phyloP scores from a whole-genome alignment of 2,329 filamentous ascomycete species.

The Fusarium pseudonygamai region DNA sequence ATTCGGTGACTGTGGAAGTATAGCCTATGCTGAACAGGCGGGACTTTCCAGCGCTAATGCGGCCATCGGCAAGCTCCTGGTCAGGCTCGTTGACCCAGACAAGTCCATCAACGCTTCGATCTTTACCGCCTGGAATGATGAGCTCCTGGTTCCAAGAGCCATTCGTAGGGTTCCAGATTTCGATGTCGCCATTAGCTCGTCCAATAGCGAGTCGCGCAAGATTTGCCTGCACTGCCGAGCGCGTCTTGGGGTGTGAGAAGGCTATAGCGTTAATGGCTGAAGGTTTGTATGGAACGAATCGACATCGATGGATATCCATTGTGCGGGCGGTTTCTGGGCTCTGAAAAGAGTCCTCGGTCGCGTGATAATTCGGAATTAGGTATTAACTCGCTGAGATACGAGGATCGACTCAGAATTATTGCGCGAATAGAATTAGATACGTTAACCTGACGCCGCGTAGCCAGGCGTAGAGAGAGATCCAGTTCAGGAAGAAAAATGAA shows the following conservation, averaged over 20 bases:
- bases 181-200: constrained; percentile 93
- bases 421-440: background rate
- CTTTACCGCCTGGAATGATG: constrained; percentile 82
- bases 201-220: constrained; percentile 84
- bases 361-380: background rate
- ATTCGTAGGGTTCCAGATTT: constrained; percentile 92
- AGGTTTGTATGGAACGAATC: constrained; percentile 92
- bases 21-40: constrained; percentile 97
- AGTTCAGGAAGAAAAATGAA: constrained; percentile 46
- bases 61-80: constrained; percentile 70
- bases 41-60: constrained; percentile 73
- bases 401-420: background rate
- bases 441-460: constrained; percentile 40
- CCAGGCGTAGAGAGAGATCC: constrained; percentile 40
- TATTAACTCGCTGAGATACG: background rate
- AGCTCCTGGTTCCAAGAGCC: constrained; percentile 91
- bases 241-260: constrained; percentile 78
- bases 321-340: constrained; percentile 14
- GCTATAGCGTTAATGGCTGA: constrained; percentile 94
- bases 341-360: constrained; percentile 12
- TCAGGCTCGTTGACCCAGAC: constrained; percentile 91
- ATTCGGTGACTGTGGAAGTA: constrained; percentile 91
- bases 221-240: constrained; percentile 60
- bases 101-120: constrained; percentile 88
- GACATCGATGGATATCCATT: constrained; percentile 97